These are phyloP conservation scores for Poteriospumella lacustris DNA, from an alignment of 108 stramenopile genomes.

Conservation along the genomic window DNA sequence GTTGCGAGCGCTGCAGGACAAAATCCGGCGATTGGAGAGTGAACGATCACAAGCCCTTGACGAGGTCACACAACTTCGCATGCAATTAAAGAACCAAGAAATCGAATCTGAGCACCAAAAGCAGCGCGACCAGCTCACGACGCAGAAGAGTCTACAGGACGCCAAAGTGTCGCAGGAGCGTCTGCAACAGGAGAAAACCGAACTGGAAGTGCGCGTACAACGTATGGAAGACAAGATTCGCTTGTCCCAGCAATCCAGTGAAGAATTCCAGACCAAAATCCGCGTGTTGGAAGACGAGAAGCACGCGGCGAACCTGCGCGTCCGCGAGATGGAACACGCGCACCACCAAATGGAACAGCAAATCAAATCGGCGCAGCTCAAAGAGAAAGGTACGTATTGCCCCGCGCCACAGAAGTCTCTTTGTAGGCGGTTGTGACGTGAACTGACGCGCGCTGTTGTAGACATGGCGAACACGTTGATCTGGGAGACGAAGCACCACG, in stretches of 20 bases:
- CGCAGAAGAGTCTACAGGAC: constrained; percentile 27
- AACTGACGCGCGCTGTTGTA: no score
- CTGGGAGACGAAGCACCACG: constrained; percentile 22
- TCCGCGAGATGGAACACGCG: not conserved
- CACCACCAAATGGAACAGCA: not conserved
- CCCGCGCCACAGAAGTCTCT: not conserved
- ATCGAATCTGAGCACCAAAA: constrained; percentile 16
- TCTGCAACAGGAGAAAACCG: not conserved
- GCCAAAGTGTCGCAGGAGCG: not conserved
- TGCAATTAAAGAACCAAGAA: constrained; percentile 21
- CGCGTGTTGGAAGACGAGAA: constrained; percentile 17
- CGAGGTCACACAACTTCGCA: not conserved
- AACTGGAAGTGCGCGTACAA: not conserved
- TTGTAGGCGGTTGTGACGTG: not conserved
- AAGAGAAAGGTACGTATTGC: constrained; percentile 19
- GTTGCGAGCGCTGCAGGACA: constrained; percentile 22
- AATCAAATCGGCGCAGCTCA: not conserved
- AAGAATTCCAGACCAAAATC: not conserved
- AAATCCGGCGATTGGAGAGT: constrained; percentile 11
- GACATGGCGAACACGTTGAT: not conserved
- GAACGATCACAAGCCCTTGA: constrained; percentile 22
- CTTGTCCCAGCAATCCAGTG: not conserved
- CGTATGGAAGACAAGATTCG: not conserved
- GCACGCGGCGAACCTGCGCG: not conserved
- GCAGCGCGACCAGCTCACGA: not conserved